A percentile compares a stretch with the other conserved stretches of the same genome.
Evolutionary conservation across 192 early-diverging fungal genomes (phyloP).

Genomic region (Glomus cerebriforme): DNA sequence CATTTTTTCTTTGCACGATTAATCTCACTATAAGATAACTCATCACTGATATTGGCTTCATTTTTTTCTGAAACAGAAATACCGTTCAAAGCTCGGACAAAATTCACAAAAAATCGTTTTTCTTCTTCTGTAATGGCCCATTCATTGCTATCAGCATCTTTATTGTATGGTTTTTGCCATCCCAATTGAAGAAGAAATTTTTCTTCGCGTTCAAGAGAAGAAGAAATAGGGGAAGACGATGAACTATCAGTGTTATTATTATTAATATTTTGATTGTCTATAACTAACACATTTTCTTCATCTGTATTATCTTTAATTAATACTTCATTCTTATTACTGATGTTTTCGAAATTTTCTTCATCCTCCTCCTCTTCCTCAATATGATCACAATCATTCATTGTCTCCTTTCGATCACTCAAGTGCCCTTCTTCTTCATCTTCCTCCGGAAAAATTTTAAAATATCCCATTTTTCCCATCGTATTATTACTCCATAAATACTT

Average conservation of each 20-base stretch:
- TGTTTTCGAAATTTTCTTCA: not conserved
- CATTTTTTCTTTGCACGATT: constrained; percentile 17
- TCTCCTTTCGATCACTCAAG: constrained; percentile 1
- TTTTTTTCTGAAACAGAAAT: constrained; percentile 3
- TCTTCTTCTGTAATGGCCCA: constrained; percentile 29
- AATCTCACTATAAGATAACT: constrained; percentile 22
- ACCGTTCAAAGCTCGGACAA: constrained; percentile 18
- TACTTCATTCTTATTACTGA: not conserved
- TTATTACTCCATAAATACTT: constrained; percentile 15
- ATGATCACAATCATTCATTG: not conserved
- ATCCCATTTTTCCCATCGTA: constrained; percentile 24
- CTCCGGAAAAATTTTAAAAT: constrained; percentile 5
- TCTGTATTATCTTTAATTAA: not conserved
- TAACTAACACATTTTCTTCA: not conserved
- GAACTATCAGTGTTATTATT: not conserved
- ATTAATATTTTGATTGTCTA: not conserved
- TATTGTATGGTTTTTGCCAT: constrained; percentile 22
- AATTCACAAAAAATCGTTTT: constrained; percentile 14
- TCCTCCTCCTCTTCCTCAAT: constrained; percentile 21
- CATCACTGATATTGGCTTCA: not conserved
- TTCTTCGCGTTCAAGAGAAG: constrained; percentile 22
- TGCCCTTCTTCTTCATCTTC: not conserved
- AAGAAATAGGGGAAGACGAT: not conserved
- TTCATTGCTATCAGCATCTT: not conserved
- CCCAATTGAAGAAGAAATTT: constrained; percentile 21